Percentiles rank a stretch among this genome's conserved stretches.
Evolutionary conservation across 805 yeast genomes (phyloP).

Genomic region (Yamadazyma takamatsuzukensis): DNA sequence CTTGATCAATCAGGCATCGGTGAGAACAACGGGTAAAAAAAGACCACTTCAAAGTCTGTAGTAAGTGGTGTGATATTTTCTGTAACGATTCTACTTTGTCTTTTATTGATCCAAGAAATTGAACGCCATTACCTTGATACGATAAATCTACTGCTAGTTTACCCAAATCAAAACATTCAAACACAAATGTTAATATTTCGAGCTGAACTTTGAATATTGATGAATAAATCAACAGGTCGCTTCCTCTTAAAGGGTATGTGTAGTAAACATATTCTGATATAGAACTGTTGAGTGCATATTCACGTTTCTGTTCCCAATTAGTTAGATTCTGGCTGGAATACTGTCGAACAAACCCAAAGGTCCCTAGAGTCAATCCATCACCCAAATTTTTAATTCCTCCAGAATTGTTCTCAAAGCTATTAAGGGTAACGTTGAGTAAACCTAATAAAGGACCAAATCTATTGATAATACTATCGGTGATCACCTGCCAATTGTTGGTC

Average conservation of each 20-base stretch:
- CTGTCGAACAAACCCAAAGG: conserved; percentile 45
- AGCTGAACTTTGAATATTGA: conserved; percentile 40
- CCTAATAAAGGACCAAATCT: conserved; percentile 53
- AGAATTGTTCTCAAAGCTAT: conserved; percentile 2
- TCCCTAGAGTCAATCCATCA: conserved; percentile 39
- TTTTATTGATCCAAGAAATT: not conserved
- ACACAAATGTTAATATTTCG: conserved; percentile 33
- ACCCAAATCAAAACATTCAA: conserved; percentile 31
- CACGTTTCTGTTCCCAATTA: conserved; percentile 10
- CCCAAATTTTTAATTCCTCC: conserved; percentile 10
- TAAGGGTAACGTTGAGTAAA: conserved; percentile 37
- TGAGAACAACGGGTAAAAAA: conserved; percentile 38
- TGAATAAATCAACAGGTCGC: conserved; percentile 50
- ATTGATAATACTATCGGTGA: conserved; percentile 43
- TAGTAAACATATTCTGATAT: conserved; percentile 48
- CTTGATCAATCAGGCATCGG: conserved; percentile 43
- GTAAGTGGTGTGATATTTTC: conserved; percentile 12
- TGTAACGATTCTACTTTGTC: conserved; percentile 1
- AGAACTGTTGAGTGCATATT: conserved; percentile 30
- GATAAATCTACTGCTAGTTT: conserved; percentile 18
- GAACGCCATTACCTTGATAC: conserved; percentile 11
- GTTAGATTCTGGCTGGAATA: conserved; percentile 24
- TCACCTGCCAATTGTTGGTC: conserved; percentile 47
- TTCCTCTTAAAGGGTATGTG: conserved; percentile 25
- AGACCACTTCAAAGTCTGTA: conserved; percentile 32